Evolutionary conservation across 2,329 filamentous ascomycete genomes (phyloP).

Genomic region (Thielaviopsis euricoi): DNA sequence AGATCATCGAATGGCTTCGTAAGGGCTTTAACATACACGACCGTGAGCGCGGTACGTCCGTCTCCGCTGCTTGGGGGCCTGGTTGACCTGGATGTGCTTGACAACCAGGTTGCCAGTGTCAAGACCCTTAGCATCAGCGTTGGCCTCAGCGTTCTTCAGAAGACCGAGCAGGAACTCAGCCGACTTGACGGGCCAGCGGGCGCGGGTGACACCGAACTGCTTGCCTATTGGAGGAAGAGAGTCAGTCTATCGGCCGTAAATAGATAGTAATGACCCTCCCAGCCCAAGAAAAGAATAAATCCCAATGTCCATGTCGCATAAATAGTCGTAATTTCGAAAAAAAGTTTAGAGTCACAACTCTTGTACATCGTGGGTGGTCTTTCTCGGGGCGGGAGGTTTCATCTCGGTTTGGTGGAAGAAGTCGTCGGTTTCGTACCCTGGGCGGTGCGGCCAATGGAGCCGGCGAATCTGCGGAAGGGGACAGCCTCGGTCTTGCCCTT

Average conservation of each 20-base stretch:
- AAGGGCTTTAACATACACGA: conserved; percentile 59
- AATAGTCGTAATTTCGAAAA: neutral
- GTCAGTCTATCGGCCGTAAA: conserved; percentile 1
- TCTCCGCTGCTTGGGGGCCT: conserved; percentile 97
- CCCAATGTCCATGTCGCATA: conserved; percentile 16
- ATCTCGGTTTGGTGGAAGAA: neutral
- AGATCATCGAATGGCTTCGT: neutral
- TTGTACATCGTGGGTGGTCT: neutral
- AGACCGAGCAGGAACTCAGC: conserved; percentile 95
- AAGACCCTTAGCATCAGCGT: conserved; percentile 91
- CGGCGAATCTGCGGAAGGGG: conserved; percentile 94
- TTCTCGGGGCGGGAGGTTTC: neutral
- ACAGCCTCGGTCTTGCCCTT: conserved; percentile 93
- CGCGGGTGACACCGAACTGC: conserved; percentile 94
- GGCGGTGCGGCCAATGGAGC: conserved; percentile 84
- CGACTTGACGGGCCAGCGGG: conserved; percentile 98
- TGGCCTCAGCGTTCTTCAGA: conserved; percentile 94
- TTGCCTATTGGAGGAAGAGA: conserved; percentile 48
- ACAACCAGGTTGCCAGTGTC: conserved; percentile 95
- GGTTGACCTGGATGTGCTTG: conserved; percentile 99
- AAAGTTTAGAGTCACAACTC: neutral
- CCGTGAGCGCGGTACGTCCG: conserved; percentile 99
- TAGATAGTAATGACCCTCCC: neutral
- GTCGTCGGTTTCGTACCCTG: conserved; percentile 63
- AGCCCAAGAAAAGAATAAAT: conserved; percentile 10